Evolutionary conservation across 2,329 filamentous ascomycete genomes (phyloP), one percentile per base, ranked within the genome.

Genomic region (Scytalidium lignicola): DNA sequence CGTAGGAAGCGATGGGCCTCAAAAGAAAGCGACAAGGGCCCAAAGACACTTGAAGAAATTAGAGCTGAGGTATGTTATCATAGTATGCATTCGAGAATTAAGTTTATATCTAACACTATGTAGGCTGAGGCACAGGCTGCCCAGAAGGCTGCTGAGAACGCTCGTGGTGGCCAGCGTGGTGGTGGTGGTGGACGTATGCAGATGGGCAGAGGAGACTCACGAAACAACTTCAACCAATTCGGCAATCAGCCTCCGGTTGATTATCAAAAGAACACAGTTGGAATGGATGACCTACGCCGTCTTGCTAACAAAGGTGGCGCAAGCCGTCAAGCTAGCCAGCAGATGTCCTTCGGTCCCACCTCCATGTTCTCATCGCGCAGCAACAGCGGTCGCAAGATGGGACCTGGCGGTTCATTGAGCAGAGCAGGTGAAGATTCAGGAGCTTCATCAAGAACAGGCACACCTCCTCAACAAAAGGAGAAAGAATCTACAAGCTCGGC

Each of bases 31-130:
- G 87, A 91, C 72, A 97, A 97, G 76, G 93, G 93, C 32, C 93
- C 93, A 51, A 96, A 96, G 83, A 99, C 93, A 8, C 86, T 99
- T 47, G 83, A 90, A 3, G 88, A 97, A 72, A 88, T 99, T 58
- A 88, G 90, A 66, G 86, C 85, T 58, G 86, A 90, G 71, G 82
- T 84, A 73, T 63, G 76, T 70, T 10, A 21, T 39, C n/a, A n/a
- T 37, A 15, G 26, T 15, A 37, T 15, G 15, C 32, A 37, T n/a
- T n/a, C 12, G 18, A 20, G 44, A 41, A 46, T 43, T 49, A 20
- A 45, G 45, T 49, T 37, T 2, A 21, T 46, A 55, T 51, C 62
- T 66, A 61, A 64, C 66, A 49, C 39, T 7, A 32, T 46, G 48
- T 49, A 78, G 70, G 80, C 80, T 51, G 87, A 90, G 71, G 90